phyloP scores from a whole-genome alignment of 2,329 filamentous ascomycete genomes.

The Cercospora sesami region DNA sequence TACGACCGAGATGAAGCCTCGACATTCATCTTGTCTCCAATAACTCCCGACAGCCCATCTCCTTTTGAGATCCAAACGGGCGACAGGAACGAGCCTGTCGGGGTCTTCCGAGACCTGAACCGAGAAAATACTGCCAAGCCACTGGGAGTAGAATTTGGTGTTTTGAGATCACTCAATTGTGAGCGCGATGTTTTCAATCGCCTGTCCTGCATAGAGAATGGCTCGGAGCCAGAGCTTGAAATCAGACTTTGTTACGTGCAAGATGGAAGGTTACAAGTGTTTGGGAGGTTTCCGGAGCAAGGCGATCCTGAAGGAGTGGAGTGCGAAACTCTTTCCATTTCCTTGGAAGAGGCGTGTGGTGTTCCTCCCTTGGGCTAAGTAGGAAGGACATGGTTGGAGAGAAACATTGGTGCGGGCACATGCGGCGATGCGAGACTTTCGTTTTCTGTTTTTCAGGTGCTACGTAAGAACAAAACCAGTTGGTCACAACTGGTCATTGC shows the following conservation, averaged over 20 bases:
- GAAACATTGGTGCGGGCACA: background rate
- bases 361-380: background rate
- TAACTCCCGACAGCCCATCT: background rate
- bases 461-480: background rate
- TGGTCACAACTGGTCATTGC: background rate
- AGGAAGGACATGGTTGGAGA: background rate
- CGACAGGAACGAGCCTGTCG: background rate
- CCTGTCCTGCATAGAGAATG: background rate
- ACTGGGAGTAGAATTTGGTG: background rate
- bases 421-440: background rate
- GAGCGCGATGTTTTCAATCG: background rate
- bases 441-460: background rate
- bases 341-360: background rate
- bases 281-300: background rate
- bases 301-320: background rate
- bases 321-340: background rate
- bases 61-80: background rate
- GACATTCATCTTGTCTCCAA: background rate
- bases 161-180: background rate
- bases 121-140: background rate
- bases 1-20: background rate
- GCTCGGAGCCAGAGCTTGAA: background rate
- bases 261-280: background rate
- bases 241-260: background rate
- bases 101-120: background rate